Percentiles rank a stretch among this genome's conserved stretches.
phyloP scores from a whole-genome alignment of 495 filamentous ascomycete genomes.

The Bombardia bombarda region DNA sequence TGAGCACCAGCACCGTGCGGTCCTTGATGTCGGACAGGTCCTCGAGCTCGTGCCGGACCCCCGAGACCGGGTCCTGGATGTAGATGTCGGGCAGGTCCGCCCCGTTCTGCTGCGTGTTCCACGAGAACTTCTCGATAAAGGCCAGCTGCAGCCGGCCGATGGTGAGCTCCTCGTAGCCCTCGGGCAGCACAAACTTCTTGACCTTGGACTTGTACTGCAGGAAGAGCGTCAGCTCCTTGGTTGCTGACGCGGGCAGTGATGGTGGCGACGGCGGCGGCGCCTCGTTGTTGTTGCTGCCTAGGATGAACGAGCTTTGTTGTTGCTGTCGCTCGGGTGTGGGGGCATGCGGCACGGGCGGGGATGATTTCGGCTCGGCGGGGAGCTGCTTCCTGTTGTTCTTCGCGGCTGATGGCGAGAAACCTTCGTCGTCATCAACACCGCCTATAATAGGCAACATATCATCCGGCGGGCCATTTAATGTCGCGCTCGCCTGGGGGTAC shows the following conservation, averaged over 20 bases:
- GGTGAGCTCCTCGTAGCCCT: constrained; percentile 74
- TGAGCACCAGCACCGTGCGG: constrained; percentile 84
- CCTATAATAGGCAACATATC: constrained; percentile 29
- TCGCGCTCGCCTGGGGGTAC: constrained; percentile 40
- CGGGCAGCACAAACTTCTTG: constrained; percentile 86
- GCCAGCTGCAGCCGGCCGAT: constrained; percentile 84
- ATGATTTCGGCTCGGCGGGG: no score
- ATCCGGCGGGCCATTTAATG: constrained; percentile 41
- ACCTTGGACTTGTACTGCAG: constrained; percentile 94
- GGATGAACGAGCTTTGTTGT: constrained; percentile 22
- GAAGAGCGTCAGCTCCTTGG: constrained; percentile 91
- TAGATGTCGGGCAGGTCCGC: constrained; percentile 93
- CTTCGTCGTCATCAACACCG: constrained; percentile 22
- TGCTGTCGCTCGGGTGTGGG: no score
- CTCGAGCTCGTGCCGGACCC: constrained; percentile 90
- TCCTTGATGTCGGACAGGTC: constrained; percentile 95
- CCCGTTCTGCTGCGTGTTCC: constrained; percentile 93
- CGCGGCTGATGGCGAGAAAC: no score
- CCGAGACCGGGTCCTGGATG: constrained; percentile 91
- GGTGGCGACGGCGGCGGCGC: no score
- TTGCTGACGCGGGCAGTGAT: constrained; percentile 66
- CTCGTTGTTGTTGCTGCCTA: no score
- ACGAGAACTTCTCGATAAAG: constrained; percentile 99
- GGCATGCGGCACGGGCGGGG: no score
- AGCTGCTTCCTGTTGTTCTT: no score